Conservation (phyloP, 441 rosid species). For the Melastoma candidum region DNA sequence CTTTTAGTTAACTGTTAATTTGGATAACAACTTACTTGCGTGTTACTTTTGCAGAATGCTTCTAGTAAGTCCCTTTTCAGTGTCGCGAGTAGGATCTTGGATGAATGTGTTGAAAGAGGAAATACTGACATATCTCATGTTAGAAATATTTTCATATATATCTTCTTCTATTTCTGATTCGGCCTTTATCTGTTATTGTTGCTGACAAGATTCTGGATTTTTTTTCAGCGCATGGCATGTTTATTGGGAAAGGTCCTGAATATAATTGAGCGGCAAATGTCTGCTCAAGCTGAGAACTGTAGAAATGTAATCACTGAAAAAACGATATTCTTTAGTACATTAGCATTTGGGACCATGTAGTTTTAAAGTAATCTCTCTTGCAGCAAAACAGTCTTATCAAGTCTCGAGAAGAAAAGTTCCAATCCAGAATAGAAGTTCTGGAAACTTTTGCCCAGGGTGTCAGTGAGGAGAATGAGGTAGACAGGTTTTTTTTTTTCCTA, state of each 20-base stretch:
- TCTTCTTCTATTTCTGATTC: neutral
- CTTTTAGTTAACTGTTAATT: slow-evolving; percentile 13
- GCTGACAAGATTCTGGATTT: slow-evolving; percentile 10
- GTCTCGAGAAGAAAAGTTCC: slow-evolving; percentile 86
- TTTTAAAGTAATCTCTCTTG: slow-evolving; percentile 22
- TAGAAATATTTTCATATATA: slow-evolving; percentile 27
- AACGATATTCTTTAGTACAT: slow-evolving; percentile 11
- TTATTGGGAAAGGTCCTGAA: slow-evolving; percentile 56
- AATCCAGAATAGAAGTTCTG: slow-evolving; percentile 58
- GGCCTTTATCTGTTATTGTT: slow-evolving; percentile 5
- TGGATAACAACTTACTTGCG: neutral
- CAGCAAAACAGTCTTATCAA: slow-evolving; percentile 80
- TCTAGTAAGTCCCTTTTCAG: slow-evolving; percentile 66
- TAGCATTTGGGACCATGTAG: slow-evolving; percentile 9
- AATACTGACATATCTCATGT: slow-evolving; percentile 68
- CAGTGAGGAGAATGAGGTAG: slow-evolving; percentile 70
- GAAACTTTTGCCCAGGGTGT: slow-evolving; percentile 78
- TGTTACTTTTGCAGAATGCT: slow-evolving; percentile 42
- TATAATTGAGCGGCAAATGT: slow-evolving; percentile 64
- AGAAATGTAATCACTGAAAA: slow-evolving; percentile 46
- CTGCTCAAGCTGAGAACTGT: slow-evolving; percentile 57
- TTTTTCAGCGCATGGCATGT: slow-evolving; percentile 42
- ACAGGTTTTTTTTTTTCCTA: slow-evolving; percentile 8
- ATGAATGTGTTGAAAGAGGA: slow-evolving; percentile 58
- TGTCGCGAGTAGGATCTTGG: slow-evolving; percentile 52